These are phyloP conservation scores for Linum usitatissimum DNA, from an alignment of 345 rosid species.

Conservation along the genomic window DNA sequence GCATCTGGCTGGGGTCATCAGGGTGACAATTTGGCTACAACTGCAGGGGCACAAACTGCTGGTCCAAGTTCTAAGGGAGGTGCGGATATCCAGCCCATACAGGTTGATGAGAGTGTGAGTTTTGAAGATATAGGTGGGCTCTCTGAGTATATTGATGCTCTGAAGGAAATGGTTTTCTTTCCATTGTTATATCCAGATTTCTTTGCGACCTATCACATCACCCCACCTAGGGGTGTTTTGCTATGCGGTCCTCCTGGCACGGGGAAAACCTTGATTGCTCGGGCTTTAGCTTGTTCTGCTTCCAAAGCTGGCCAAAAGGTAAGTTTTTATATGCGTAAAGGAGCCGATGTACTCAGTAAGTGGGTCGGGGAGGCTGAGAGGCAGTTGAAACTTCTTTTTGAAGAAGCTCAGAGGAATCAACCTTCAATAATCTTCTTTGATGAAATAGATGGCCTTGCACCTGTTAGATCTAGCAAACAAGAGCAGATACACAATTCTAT, in stretches of 20 bases:
- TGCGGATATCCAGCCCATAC: slow-evolving; percentile 98
- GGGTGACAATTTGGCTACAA: slow-evolving; percentile 63
- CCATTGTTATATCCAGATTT: slow-evolving; percentile 98
- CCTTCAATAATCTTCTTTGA: slow-evolving; percentile 98
- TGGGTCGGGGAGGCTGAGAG: slow-evolving; percentile 99
- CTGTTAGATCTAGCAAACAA: slow-evolving; percentile 98
- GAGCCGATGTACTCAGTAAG: slow-evolving; percentile 99
- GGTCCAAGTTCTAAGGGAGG: slow-evolving; percentile 99
- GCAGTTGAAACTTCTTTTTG: slow-evolving; percentile 90
- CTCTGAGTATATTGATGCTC: slow-evolving; percentile 80
- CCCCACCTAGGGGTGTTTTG: slow-evolving; percentile 96
- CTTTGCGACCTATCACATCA: slow-evolving; percentile 88
- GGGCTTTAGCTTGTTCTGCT: slow-evolving; percentile 99
- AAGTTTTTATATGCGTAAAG: slow-evolving; percentile 99
- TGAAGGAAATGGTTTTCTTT: slow-evolving; percentile 99
- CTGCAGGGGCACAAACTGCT: slow-evolving; percentile 92
- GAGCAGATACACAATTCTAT: slow-evolving; percentile 99
- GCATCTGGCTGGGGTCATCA: slow-evolving; percentile 99
- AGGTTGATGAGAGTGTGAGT: slow-evolving; percentile 85
- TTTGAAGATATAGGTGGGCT: slow-evolving; percentile 98
- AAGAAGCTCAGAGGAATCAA: slow-evolving; percentile 97
- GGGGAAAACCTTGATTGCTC: slow-evolving; percentile 94
- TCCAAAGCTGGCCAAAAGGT: slow-evolving; percentile 99
- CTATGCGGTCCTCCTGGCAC: slow-evolving; percentile 99
- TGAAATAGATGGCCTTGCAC: slow-evolving; percentile 99